Evolutionary conservation across 495 filamentous ascomycete species (phyloP).

Genomic region (Xylaria sp.): DNA sequence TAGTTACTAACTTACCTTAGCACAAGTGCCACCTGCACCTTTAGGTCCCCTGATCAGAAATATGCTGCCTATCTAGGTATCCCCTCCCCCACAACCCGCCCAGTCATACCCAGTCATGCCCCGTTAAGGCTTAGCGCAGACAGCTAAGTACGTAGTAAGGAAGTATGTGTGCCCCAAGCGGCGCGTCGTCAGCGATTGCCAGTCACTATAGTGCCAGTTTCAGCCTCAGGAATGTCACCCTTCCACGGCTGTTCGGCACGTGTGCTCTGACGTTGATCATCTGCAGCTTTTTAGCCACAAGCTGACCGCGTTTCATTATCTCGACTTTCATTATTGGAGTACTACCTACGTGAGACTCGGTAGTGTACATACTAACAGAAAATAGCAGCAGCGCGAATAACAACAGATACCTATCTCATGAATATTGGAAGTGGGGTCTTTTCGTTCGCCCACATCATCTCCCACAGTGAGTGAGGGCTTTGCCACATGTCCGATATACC

Average conservation of each 20-base stretch:
- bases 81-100: background rate
- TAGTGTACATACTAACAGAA: too few relatives aligned
- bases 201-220: constrained; percentile 7
- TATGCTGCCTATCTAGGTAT: too few relatives aligned
- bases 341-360: background rate
- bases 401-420: background rate
- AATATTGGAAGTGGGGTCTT: background rate
- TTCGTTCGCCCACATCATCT: background rate
- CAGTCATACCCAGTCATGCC: background rate
- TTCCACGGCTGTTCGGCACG: constrained; percentile 16
- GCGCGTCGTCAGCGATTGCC: constrained; percentile 1
- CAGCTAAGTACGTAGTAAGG: too few relatives aligned
- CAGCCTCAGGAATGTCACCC: constrained; percentile 10
- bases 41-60: too few relatives aligned
- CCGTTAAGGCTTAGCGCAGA: background rate
- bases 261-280: constrained; percentile 3
- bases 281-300: constrained; percentile 16
- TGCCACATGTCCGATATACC: background rate
- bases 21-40: too few relatives aligned
- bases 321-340: background rate
- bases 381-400: background rate
- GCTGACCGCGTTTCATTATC: constrained; percentile 11
- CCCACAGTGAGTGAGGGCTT: background rate
- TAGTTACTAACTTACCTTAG: too few relatives aligned
- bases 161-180: background rate